Conservation (phyloP, 106 monocot species). For the Phalaenopsis equestris region DNA sequence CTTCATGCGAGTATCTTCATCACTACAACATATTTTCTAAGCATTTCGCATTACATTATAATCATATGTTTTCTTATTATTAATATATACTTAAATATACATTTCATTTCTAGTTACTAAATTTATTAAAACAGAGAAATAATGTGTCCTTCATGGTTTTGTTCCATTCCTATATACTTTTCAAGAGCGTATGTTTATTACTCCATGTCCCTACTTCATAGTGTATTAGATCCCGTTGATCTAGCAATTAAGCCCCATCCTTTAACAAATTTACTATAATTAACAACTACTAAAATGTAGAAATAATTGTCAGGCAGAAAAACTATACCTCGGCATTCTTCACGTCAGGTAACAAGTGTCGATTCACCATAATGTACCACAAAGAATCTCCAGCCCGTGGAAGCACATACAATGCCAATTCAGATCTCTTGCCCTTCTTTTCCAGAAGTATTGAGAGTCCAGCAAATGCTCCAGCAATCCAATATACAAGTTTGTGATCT, state of each 20-base stretch:
- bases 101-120: neutral
- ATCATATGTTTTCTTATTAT: neutral
- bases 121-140: neutral
- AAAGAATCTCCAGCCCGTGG: constrained; percentile 93
- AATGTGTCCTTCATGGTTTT: neutral
- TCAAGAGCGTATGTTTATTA: neutral
- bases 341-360: constrained; percentile 70
- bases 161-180: neutral
- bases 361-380: constrained; percentile 90
- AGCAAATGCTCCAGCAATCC: constrained; percentile 81
- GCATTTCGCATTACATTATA: neutral
- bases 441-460: constrained; percentile 84
- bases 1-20: neutral
- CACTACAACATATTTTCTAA: neutral
- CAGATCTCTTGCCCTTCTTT: constrained; percentile 82
- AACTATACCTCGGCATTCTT: constrained; percentile 84
- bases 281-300: neutral
- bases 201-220: neutral
- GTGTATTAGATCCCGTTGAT: neutral
- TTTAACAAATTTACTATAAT: neutral
- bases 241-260: neutral
- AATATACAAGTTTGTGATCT: constrained; percentile 89
- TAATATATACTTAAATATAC: neutral
- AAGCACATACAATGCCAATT: constrained; percentile 95
- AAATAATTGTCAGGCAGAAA: neutral